phyloP scores from a whole-genome alignment of 495 filamentous ascomycete species.

The Aspergillus cristatus region DNA sequence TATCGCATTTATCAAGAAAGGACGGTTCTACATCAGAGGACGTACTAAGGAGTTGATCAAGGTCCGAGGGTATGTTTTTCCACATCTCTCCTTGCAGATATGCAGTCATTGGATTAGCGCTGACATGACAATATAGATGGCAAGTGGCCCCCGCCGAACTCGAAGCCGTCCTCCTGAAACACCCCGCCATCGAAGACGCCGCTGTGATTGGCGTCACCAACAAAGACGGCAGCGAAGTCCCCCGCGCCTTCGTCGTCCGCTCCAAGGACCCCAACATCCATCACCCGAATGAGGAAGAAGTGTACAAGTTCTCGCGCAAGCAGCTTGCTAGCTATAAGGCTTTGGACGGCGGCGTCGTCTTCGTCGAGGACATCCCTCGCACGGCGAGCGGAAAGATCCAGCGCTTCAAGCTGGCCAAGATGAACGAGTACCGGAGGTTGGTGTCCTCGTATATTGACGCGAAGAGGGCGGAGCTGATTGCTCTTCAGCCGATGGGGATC shows the following conservation, averaged over 20 bases:
- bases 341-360: constrained; percentile 61
- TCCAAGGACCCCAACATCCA: constrained; percentile 15
- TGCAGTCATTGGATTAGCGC: background rate
- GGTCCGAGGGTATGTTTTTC: constrained; percentile 38
- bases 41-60: constrained; percentile 73
- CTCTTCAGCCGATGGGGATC: constrained; percentile 15
- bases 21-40: constrained; percentile 63
- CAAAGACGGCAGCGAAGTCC: constrained; percentile 51
- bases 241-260: constrained; percentile 64
- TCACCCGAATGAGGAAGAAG: constrained; percentile 44
- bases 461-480: constrained; percentile 18
- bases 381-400: constrained; percentile 75
- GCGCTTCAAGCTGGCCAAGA: constrained; percentile 37
- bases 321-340: constrained; percentile 59
- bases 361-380: constrained; percentile 67
- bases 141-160: constrained; percentile 87
- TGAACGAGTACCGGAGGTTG: constrained; percentile 37
- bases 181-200: constrained; percentile 59
- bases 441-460: constrained; percentile 27
- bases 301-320: constrained; percentile 51
- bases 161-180: constrained; percentile 65
- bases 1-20: constrained; percentile 50
- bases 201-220: constrained; percentile 66
- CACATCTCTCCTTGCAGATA: background rate
- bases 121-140: constrained; percentile 17